Percentiles rank a stretch among this genome's conserved stretches.
Conservation (phyloP, 176 grass and related monocot species). For the Alloteropsis semialata region DNA sequence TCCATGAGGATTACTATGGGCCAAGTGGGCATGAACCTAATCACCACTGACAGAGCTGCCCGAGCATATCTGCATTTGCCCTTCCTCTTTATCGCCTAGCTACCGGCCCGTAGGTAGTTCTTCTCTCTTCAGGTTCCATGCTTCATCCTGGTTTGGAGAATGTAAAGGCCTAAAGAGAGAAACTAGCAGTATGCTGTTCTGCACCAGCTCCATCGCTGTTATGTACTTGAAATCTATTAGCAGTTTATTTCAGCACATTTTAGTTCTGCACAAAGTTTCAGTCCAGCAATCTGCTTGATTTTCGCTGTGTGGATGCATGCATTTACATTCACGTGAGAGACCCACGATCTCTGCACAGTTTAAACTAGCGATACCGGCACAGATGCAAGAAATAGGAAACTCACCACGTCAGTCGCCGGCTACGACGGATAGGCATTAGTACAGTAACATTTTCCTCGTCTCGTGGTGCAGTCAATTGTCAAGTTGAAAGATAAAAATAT, state of each 20-base stretch:
- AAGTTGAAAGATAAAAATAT: background rate
- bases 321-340: background rate
- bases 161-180: constrained; percentile 41
- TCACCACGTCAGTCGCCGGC: background rate
- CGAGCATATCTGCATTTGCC: background rate
- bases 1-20: constrained; percentile 73
- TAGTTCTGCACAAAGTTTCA: constrained; percentile 13
- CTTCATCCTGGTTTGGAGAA: constrained; percentile 15
- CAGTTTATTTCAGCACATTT: constrained; percentile 22
- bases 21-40: constrained; percentile 47
- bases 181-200: background rate
- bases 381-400: constrained; percentile 8
- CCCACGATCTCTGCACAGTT: constrained; percentile 7
- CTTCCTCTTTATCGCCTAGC: background rate
- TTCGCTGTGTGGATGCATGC: constrained; percentile 12
- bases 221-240: constrained; percentile 17
- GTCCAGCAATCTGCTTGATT: background rate
- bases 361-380: background rate
- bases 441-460: background rate
- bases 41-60: constrained; percentile 41
- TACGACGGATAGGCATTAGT: background rate
- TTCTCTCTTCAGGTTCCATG: background rate
- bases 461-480: background rate
- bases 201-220: background rate
- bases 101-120: background rate